Percentiles rank a stretch among this genome's conserved stretches.
phyloP scores from a whole-genome alignment of 352 stramenopile genomes.

The Aphanomyces invadans region DNA sequence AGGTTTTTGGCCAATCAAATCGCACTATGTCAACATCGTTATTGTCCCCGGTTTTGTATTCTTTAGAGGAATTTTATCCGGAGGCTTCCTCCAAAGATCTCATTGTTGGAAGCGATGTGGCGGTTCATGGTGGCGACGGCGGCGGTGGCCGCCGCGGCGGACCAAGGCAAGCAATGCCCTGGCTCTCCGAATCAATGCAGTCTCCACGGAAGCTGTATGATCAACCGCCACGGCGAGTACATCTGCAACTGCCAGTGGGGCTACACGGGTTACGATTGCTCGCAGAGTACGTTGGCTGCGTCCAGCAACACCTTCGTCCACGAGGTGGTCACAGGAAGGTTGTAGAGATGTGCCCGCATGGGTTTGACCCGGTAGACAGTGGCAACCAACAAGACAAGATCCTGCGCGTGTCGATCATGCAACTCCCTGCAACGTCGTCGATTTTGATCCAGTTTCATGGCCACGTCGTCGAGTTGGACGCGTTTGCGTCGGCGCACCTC shows the following conservation, averaged over 20 bases:
- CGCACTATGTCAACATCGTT: too few relatives aligned
- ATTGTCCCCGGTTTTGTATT: too few relatives aligned
- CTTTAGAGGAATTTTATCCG: neutral
- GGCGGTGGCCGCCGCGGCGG: conserved; percentile 14
- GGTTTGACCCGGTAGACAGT: conserved; percentile 42
- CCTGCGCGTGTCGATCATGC: conserved; percentile 36
- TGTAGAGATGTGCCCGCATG: conserved; percentile 66
- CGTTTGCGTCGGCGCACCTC: too few relatives aligned
- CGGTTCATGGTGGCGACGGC: neutral
- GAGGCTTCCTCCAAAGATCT: conserved; percentile 24
- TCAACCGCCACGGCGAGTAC: conserved; percentile 52
- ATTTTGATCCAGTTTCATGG: conserved; percentile 56
- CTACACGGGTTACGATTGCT: conserved; percentile 50
- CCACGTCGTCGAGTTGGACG: conserved; percentile 61
- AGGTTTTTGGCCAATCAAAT: neutral
- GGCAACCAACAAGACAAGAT: conserved; percentile 39
- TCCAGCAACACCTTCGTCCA: neutral
- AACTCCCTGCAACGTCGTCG: conserved; percentile 1
- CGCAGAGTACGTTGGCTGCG: conserved; percentile 36
- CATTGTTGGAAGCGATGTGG: neutral
- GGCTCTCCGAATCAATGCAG: conserved; percentile 60
- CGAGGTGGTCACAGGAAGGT: neutral
- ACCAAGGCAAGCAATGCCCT: conserved; percentile 39
- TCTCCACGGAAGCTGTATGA: conserved; percentile 50
- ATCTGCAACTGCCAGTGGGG: conserved; percentile 79